Evolutionary conservation across 2,329 filamentous ascomycete species (phyloP).

Genomic region (Nigrograna mackinnonii): DNA sequence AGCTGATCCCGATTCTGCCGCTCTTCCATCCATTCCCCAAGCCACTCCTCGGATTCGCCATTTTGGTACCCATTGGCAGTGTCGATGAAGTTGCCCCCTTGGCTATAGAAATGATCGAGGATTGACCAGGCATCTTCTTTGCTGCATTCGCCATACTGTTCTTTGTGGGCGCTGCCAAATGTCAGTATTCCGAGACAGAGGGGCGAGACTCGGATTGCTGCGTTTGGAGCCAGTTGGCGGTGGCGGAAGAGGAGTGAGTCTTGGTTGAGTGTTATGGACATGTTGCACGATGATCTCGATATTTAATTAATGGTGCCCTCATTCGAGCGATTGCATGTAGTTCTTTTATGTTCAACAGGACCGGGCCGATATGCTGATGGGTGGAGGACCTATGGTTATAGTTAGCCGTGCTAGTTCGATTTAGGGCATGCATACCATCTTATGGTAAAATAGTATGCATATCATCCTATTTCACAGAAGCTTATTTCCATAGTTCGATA

Average conservation of each 20-base stretch:
- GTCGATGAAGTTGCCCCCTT: slow-evolving; percentile 74
- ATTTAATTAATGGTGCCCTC: no score
- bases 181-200: slow-evolving; percentile 63
- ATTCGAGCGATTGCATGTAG: no score
- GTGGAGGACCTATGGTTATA: no score
- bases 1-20: slow-evolving; percentile 38
- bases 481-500: no score
- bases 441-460: no score
- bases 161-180: slow-evolving; percentile 54
- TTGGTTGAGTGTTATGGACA: not conserved
- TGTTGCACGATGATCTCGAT: no score
- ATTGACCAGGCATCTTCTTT: slow-evolving; percentile 64
- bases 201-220: slow-evolving; percentile 56
- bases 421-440: no score
- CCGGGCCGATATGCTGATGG: no score
- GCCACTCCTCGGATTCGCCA: slow-evolving; percentile 42
- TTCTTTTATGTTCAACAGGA: no score
- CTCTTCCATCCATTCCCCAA: slow-evolving; percentile 44
- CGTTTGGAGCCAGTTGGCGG: slow-evolving; percentile 66
- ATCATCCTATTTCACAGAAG: no score
- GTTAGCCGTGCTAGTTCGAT: no score
- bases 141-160: slow-evolving; percentile 51
- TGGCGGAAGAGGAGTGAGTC: slow-evolving; percentile 57
- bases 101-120: slow-evolving; percentile 66
- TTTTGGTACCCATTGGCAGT: slow-evolving; percentile 48